These are phyloP conservation scores for Coprinopsis strossmayeri DNA, from an alignment of 768 basidiomycete genomes.

Conservation along the genomic window DNA sequence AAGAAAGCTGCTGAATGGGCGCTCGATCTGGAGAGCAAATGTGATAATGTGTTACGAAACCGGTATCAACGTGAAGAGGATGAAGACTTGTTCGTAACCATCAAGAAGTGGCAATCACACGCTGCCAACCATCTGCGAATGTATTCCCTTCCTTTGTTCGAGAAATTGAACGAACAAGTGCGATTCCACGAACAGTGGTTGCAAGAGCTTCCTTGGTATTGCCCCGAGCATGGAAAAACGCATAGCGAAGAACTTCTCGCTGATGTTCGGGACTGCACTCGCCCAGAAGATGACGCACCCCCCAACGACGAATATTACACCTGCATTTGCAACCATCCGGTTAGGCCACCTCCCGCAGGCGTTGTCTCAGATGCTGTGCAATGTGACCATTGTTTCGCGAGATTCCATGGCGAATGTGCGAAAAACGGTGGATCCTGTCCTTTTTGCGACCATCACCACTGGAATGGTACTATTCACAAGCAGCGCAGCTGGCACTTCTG, in stretches of 20 bases:
- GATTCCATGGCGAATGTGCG: conserved; percentile 82
- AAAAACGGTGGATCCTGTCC: conserved; percentile 88
- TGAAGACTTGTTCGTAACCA: conserved; percentile 64
- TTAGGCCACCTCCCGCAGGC: conserved; percentile 74
- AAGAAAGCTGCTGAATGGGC: conserved; percentile 71
- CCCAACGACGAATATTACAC: conserved; percentile 79
- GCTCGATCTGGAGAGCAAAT: conserved; percentile 68
- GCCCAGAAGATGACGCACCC: conserved; percentile 72
- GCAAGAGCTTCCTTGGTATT: conserved; percentile 74
- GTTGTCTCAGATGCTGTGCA: conserved; percentile 78
- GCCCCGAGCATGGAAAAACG: conserved; percentile 53
- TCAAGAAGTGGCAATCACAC: conserved; percentile 69
- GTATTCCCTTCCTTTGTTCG: conserved; percentile 68
- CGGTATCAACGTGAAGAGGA: conserved; percentile 45
- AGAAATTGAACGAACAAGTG: conserved; percentile 65
- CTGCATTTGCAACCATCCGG: conserved; percentile 73
- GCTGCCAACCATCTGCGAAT: conserved; percentile 65
- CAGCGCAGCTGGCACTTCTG: conserved; percentile 81
- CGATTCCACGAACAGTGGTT: conserved; percentile 65
- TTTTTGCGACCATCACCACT: conserved; percentile 88
- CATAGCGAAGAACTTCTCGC: conserved; percentile 63
- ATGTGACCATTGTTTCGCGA: conserved; percentile 83
- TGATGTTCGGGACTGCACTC: conserved; percentile 70
- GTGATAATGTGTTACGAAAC: conserved; percentile 66
- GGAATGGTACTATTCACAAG: conserved; percentile 82